phyloP scores from a whole-genome alignment of 148 eudicot genomes.

The Beta vulgaris region DNA sequence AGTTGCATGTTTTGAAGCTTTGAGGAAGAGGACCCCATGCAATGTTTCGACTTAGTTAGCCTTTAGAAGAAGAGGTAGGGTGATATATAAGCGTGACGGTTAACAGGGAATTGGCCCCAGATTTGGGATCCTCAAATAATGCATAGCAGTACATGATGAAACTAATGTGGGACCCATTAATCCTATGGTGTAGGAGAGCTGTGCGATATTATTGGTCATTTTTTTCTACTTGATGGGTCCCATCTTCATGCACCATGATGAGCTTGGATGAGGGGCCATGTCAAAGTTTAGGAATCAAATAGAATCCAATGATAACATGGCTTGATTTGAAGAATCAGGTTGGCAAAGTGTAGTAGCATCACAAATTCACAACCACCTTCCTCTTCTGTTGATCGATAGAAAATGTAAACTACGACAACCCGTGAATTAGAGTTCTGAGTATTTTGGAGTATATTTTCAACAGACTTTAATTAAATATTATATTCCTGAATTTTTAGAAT shows the following conservation, averaged over 20 bases:
- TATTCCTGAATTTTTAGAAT: too few relatives aligned
- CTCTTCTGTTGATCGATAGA: too few relatives aligned
- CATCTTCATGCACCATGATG: not conserved
- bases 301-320: slow-evolving; percentile 15
- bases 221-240: slow-evolving; percentile 9
- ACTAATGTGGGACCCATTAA: slow-evolving; percentile 10
- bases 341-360: not conserved
- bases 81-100: slow-evolving; percentile 21
- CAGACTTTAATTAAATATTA: too few relatives aligned
- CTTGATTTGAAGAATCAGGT: slow-evolving; percentile 2
- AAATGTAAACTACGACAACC: too few relatives aligned
- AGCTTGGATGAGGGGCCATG: not conserved
- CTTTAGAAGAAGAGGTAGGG: not conserved
- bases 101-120: slow-evolving; percentile 18
- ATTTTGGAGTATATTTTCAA: too few relatives aligned
- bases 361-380: too few relatives aligned
- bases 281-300: slow-evolving; percentile 8
- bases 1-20: not conserved
- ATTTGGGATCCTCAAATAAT: not conserved
- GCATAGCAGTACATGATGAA: not conserved
- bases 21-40: slow-evolving; percentile 9
- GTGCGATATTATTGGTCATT: not conserved
- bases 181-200: not conserved
- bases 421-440: too few relatives aligned
- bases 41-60: not conserved